Percentiles rank a stretch among this genome's conserved stretches.
These are phyloP conservation scores for Leccinum broughii DNA, from an alignment of 768 basidiomycete species.

Conservation along the genomic window DNA sequence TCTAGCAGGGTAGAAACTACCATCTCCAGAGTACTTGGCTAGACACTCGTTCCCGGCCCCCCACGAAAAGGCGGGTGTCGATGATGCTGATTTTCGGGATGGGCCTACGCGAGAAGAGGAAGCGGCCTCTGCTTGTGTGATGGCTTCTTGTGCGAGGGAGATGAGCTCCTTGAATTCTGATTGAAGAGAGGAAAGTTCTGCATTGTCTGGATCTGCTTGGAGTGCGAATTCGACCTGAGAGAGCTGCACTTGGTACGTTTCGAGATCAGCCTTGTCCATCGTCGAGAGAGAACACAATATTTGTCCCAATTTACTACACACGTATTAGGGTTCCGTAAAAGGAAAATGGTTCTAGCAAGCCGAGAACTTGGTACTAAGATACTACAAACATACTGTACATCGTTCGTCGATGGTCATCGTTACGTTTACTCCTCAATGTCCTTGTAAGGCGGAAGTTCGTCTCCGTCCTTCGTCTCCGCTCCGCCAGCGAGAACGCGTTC, in stretches of 20 bases:
- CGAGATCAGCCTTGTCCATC: constrained; percentile 70
- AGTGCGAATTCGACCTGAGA: constrained; percentile 86
- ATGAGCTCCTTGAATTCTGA: constrained; percentile 84
- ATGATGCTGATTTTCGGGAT: constrained; percentile 52
- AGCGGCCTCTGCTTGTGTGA: constrained; percentile 66
- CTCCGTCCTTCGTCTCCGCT: constrained; percentile 21
- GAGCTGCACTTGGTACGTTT: constrained; percentile 87
- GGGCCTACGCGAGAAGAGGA: constrained; percentile 58
- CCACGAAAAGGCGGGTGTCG: constrained; percentile 59
- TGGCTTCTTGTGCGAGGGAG: constrained; percentile 69
- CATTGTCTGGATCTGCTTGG: constrained; percentile 69
- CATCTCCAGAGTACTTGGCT: constrained; percentile 84
- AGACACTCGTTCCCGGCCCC: constrained; percentile 83
- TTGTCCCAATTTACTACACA: neutral
- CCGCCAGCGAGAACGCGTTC: constrained; percentile 46
- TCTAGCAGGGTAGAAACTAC: constrained; percentile 84
- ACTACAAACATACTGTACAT: neutral
- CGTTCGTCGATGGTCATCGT: neutral
- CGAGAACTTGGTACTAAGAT: neutral
- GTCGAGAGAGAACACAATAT: neutral
- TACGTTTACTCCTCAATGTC: constrained; percentile 31
- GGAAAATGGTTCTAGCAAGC: constrained; percentile 8
- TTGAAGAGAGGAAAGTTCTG: constrained; percentile 69
- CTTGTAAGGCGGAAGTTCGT: constrained; percentile 47
- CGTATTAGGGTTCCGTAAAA: constrained; percentile 20